phyloP scores from a whole-genome alignment of 129 eudicot species.

The Escallonia rubra region DNA sequence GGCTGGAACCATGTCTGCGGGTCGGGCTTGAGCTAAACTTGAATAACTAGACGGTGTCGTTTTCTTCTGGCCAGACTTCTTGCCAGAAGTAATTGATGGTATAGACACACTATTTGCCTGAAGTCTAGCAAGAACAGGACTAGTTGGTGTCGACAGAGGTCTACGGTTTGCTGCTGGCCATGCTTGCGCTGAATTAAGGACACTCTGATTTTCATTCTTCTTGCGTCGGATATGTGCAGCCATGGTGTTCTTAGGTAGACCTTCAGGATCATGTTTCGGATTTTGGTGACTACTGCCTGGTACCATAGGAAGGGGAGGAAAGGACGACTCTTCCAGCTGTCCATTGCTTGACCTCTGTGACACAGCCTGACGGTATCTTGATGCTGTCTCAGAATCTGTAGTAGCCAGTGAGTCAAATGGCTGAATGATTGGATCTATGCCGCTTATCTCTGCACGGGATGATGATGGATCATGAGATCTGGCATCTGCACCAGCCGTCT shows the following conservation, averaged over 20 bases:
- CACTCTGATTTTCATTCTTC: slow-evolving; percentile 35
- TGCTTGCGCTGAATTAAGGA: slow-evolving; percentile 34
- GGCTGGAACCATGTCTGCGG: background rate
- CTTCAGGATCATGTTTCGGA: slow-evolving; percentile 29
- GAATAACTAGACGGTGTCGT: slow-evolving; percentile 22
- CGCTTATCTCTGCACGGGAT: slow-evolving; percentile 22
- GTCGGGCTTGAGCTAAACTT: slow-evolving; percentile 20
- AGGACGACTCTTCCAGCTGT: slow-evolving; percentile 61
- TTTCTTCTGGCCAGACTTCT: slow-evolving; percentile 37
- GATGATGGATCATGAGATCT: slow-evolving; percentile 28
- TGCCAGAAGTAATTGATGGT: slow-evolving; percentile 31
- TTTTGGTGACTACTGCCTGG: slow-evolving; percentile 45
- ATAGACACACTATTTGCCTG: slow-evolving; percentile 26
- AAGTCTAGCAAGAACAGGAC: slow-evolving; percentile 32
- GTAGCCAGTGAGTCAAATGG: slow-evolving; percentile 49
- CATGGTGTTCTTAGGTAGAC: slow-evolving; percentile 50
- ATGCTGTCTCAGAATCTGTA: slow-evolving; percentile 55
- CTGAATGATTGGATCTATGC: slow-evolving; percentile 43
- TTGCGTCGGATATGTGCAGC: slow-evolving; percentile 63
- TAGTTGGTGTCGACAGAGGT: slow-evolving; percentile 20
- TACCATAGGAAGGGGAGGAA: slow-evolving; percentile 70
- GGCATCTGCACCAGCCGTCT: slow-evolving; percentile 28
- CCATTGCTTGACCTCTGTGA: slow-evolving; percentile 56
- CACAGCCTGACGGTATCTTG: slow-evolving; percentile 71
- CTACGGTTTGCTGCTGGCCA: slow-evolving; percentile 48